These are phyloP conservation scores for Golubevia sp. DNA, from an alignment of 1,284 basidiomycete species.

Conservation along the genomic window DNA sequence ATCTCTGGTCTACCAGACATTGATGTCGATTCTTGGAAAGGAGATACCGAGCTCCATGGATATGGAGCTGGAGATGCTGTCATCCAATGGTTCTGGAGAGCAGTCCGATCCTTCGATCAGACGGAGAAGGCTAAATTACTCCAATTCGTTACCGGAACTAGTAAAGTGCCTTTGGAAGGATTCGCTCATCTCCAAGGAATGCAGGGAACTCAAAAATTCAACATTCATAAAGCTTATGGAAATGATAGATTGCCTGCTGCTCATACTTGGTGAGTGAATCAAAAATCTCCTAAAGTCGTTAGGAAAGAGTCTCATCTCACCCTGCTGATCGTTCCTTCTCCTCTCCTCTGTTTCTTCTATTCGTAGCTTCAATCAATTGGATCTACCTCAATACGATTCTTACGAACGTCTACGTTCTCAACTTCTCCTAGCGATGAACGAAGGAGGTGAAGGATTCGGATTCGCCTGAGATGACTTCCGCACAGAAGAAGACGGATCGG, in stretches of 20 bases:
- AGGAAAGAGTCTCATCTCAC: neutral
- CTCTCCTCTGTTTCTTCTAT: neutral
- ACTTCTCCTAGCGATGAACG: constrained; percentile 52
- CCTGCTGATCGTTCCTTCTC: neutral
- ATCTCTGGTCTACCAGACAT: constrained; percentile 98
- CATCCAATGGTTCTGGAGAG: constrained; percentile 99
- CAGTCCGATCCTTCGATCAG: constrained; percentile 93
- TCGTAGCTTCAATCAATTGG: constrained; percentile 61
- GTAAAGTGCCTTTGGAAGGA: constrained; percentile 89
- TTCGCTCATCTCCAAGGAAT: constrained; percentile 92
- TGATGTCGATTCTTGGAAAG: constrained; percentile 97
- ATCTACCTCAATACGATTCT: constrained; percentile 58
- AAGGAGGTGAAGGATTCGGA: constrained; percentile 60
- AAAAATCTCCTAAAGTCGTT: no score
- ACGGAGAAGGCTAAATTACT: constrained; percentile 85
- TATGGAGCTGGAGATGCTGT: constrained; percentile 79
- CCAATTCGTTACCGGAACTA: constrained; percentile 91
- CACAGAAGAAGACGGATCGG: no score
- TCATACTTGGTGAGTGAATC: constrained; percentile 76
- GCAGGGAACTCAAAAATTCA: constrained; percentile 92
- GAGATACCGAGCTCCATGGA: constrained; percentile 88
- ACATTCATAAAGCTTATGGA: constrained; percentile 91
- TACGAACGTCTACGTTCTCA: constrained; percentile 43
- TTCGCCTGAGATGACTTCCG: no score
- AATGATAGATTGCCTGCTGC: constrained; percentile 84